Base-by-base conservation (phyloP, 306 rosid species). In the Quercus suber region DNA sequence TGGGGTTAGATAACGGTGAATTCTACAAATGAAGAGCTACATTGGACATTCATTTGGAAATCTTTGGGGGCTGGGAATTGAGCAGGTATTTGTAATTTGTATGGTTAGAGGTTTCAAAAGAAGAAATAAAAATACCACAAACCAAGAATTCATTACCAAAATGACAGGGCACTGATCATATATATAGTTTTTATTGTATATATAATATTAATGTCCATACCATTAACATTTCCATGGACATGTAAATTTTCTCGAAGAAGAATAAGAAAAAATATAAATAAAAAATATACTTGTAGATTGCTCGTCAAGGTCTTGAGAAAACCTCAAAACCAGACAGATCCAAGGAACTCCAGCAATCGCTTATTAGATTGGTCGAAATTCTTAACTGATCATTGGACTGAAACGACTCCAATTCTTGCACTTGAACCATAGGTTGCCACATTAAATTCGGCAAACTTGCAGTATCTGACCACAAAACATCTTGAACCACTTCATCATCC, bases 341-440 rank as follows among this genome's bases (percentile, higher is more conserved):
- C 19, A 86, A 89, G 79, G 88, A 83, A 76, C 82, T 81, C 97
- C 97, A 91, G 57, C 45, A 76, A 31, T 88, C 90, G 14, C 5
- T 69, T 2, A 86, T 65, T 17, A 68, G 59, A 76, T 83, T 82
- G 3, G 83, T 45, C 13, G 86, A 73, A 69, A 76, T 14, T n/a
- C 76, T 86, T 57, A 82, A 69, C 18, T 80, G 80, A 28, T 64
- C 78, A 37, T 73, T 72, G 10, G 88, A 75, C 5, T 88, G 79
- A 63, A 86, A 49, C 0, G 88, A 76, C 30, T 86, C 88, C 71
- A 82, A 61, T 7, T 86, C 91, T 63, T 79, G 90, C 70, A 83
- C 28, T 77, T 81, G 69, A 78, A 70, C 73, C 88, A 53, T 51
- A 18, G 81, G 81, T 33, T 82, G 87, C 92, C 87, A 88, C 4